A percentile compares a stretch with the other conserved stretches of the same genome.
These are phyloP conservation scores for Cercospora berteroae DNA, from an alignment of 2,329 filamentous ascomycete species.

Conservation along the genomic window DNA sequence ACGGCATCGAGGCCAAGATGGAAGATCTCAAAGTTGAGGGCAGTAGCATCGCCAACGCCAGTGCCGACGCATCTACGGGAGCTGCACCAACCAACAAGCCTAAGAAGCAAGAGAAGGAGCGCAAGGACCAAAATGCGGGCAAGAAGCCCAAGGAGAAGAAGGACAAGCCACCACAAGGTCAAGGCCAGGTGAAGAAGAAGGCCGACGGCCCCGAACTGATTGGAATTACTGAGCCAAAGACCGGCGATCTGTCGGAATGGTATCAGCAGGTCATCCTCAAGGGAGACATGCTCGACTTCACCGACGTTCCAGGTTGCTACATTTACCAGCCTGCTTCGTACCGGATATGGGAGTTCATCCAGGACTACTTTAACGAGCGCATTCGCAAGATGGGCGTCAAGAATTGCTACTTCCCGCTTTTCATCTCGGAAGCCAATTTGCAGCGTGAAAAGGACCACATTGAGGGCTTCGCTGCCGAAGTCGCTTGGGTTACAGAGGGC, in stretches of 20 bases:
- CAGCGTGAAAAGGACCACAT: constrained; percentile 89
- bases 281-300: constrained; percentile 97
- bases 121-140: constrained; percentile 36
- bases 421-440: constrained; percentile 86
- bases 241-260: constrained; percentile 87
- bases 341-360: constrained; percentile 67
- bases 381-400: constrained; percentile 92
- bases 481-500: constrained; percentile 85
- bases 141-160: constrained; percentile 33
- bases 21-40: constrained; percentile 31
- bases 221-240: constrained; percentile 82
- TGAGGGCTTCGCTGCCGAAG: constrained; percentile 94
- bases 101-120: constrained; percentile 38
- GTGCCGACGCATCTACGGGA: constrained; percentile 12
- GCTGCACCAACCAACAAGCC: constrained; percentile 33
- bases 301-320: constrained; percentile 96
- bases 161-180: constrained; percentile 32
- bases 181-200: constrained; percentile 39
- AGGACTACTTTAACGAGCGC: constrained; percentile 57
- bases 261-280: constrained; percentile 98
- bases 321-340: constrained; percentile 74
- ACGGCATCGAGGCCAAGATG: constrained; percentile 32
- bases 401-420: constrained; percentile 96
- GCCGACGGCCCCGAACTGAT: constrained; percentile 66
- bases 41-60: constrained; percentile 10